These are phyloP conservation scores for Globisporangium splendens DNA, from an alignment of 352 stramenopile genomes.

Conservation along the genomic window DNA sequence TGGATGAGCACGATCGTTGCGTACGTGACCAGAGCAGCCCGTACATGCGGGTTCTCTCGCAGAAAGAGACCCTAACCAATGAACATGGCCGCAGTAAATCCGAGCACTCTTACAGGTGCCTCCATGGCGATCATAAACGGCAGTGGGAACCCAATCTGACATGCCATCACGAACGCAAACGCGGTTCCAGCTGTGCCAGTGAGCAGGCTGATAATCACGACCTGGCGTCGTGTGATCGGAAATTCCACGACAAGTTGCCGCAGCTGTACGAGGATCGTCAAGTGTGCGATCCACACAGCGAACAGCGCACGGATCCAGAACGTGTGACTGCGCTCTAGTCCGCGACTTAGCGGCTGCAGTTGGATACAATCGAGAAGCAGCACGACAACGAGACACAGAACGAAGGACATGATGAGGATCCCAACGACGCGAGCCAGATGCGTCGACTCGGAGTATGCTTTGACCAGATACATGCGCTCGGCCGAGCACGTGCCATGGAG, in stretches of 20 bases:
- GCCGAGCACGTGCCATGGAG: slow-evolving; percentile 4
- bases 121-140: too few relatives aligned
- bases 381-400: background rate
- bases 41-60: too few relatives aligned
- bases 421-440: background rate
- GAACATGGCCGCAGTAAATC: too few relatives aligned
- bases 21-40: too few relatives aligned
- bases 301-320: background rate
- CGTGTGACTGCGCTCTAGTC: background rate
- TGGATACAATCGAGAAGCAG: slow-evolving; percentile 5
- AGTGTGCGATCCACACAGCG: background rate
- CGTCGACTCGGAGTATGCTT: background rate
- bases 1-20: too few relatives aligned
- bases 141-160: too few relatives aligned
- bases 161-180: background rate
- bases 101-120: too few relatives aligned
- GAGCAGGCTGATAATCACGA: background rate
- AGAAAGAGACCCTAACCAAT: too few relatives aligned
- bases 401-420: background rate
- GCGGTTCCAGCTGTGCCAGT: background rate
- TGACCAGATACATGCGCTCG: background rate
- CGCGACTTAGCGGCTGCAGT: background rate
- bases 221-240: background rate
- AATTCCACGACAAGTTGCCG: background rate
- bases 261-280: background rate